Percentiles rank a stretch among this genome's conserved stretches.
Conservation (phyloP, 75 land plant species). For the Sequoia sempervirens region DNA sequence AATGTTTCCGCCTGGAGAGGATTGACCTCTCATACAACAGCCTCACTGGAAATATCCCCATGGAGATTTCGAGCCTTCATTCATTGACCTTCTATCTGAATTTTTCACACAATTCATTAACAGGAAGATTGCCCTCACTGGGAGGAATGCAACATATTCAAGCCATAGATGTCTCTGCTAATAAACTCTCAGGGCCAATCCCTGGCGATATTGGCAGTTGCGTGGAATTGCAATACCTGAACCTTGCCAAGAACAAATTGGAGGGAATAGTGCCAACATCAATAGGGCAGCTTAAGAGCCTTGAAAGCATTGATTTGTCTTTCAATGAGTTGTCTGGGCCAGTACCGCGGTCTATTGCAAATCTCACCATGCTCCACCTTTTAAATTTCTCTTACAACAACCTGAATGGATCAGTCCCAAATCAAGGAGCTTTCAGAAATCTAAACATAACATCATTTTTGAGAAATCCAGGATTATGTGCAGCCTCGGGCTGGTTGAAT, state of each 20-base stretch:
- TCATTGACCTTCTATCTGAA: slow-evolving; percentile 26
- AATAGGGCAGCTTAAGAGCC: too few relatives aligned
- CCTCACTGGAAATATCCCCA: slow-evolving; percentile 1
- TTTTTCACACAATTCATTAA: slow-evolving; percentile 12
- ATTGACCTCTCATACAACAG: neutral
- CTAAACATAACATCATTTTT: slow-evolving; percentile 7
- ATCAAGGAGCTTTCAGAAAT: slow-evolving; percentile 16
- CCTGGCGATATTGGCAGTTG: too few relatives aligned
- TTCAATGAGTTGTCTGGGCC: too few relatives aligned
- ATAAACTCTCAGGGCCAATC: too few relatives aligned
- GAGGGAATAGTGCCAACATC: too few relatives aligned
- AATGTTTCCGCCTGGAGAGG: neutral
- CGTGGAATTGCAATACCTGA: too few relatives aligned
- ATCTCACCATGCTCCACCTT: neutral
- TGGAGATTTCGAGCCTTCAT: slow-evolving; percentile 32
- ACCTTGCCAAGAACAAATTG: too few relatives aligned
- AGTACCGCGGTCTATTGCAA: neutral
- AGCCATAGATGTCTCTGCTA: too few relatives aligned
- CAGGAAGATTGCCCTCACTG: too few relatives aligned
- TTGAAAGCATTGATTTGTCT: too few relatives aligned
- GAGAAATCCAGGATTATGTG: slow-evolving; percentile 25
- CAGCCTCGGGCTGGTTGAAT: neutral
- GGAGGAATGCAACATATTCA: too few relatives aligned
- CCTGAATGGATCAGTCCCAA: neutral
- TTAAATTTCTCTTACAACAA: slow-evolving; percentile 29